phyloP scores from a whole-genome alignment of 495 filamentous ascomycete genomes.

The Penicillium riverlandense region DNA sequence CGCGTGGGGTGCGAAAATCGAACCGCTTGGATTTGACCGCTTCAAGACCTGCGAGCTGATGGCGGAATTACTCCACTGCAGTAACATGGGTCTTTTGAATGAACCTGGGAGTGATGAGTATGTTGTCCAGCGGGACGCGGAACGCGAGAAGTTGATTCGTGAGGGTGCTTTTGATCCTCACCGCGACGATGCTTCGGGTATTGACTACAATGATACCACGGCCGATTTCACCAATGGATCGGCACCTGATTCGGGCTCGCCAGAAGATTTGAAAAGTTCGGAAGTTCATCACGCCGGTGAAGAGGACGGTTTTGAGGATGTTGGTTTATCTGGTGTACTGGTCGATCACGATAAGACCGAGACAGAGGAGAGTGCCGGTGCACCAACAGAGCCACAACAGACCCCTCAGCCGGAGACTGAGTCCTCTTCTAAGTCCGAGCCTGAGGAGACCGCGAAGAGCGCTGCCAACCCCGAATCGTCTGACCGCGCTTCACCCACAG shows the following conservation, averaged over 20 bases:
- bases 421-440: constrained; percentile 11
- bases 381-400: constrained; percentile 1
- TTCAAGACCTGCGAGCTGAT: constrained; percentile 99
- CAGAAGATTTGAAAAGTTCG: constrained; percentile 45
- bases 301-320: constrained; percentile 93
- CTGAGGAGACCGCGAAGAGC: constrained; percentile 6
- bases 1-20: constrained; percentile 84
- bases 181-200: constrained; percentile 30
- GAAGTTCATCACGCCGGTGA: constrained; percentile 71
- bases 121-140: constrained; percentile 70
- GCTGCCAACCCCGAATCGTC: constrained; percentile 1
- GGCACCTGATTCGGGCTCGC: constrained; percentile 27
- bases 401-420: constrained; percentile 10
- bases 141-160: constrained; percentile 67
- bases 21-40: constrained; percentile 92
- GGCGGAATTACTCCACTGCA: constrained; percentile 96
- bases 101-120: constrained; percentile 86
- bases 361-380: constrained; percentile 20
- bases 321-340: constrained; percentile 61
- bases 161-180: constrained; percentile 49
- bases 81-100: constrained; percentile 97
- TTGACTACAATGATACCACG: constrained; percentile 45
- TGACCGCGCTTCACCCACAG: constrained; percentile 40
- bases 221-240: constrained; percentile 34
- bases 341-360: constrained; percentile 51